phyloP scores from a whole-genome alignment of 257 asterid genomes.

The Eustoma russellianum region DNA sequence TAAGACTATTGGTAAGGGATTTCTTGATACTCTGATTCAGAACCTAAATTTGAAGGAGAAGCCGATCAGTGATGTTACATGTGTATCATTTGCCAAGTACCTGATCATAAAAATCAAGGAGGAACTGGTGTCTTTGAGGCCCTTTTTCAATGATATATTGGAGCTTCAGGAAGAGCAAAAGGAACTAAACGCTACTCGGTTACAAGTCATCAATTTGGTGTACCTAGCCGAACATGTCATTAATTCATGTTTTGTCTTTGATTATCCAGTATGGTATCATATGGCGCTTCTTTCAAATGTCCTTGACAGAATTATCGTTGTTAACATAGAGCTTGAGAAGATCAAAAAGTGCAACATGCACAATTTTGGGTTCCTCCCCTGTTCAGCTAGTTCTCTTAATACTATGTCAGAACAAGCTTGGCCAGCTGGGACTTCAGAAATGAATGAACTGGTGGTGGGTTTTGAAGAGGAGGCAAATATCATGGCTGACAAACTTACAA shows the following conservation, averaged over 20 bases:
- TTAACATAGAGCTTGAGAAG: too few relatives aligned
- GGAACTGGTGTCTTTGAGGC: background rate
- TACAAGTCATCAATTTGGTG: background rate
- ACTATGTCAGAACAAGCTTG: too few relatives aligned
- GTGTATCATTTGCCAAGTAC: background rate
- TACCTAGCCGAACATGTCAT: conserved; percentile 5
- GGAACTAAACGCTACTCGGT: background rate
- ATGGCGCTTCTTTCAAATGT: too few relatives aligned
- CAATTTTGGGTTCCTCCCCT: background rate
- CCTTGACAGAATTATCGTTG: too few relatives aligned
- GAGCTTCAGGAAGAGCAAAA: background rate
- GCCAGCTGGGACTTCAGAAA: too few relatives aligned
- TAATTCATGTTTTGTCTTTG: too few relatives aligned
- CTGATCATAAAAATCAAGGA: background rate
- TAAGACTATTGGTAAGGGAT: conserved; percentile 4
- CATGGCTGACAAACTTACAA: background rate
- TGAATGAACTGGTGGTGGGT: too few relatives aligned
- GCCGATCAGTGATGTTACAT: too few relatives aligned
- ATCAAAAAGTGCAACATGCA: too few relatives aligned
- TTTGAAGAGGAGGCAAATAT: background rate
- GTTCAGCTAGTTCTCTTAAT: background rate
- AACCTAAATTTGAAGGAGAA: background rate
- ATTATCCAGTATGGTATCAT: too few relatives aligned
- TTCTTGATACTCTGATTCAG: background rate
- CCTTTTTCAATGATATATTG: background rate